phyloP scores from a whole-genome alignment of 2,329 filamentous ascomycete species.

The Xylaria sp. region DNA sequence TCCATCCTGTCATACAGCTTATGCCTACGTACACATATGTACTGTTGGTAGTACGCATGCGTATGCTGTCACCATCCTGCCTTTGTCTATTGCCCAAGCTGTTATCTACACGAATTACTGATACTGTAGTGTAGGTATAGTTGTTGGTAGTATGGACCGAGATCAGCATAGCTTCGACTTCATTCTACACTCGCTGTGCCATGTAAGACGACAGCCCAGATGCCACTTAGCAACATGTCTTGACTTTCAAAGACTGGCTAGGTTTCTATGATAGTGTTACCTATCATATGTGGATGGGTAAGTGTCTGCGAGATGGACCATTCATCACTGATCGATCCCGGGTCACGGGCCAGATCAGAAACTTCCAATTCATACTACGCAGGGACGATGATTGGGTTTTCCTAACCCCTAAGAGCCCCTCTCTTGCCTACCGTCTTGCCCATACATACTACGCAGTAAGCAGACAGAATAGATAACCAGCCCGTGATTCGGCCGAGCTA shows the following conservation, averaged over 20 bases:
- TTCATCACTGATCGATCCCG: neutral
- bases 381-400: neutral
- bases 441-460: neutral
- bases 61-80: constrained; percentile 33
- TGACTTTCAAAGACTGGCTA: no score
- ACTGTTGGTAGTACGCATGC: neutral
- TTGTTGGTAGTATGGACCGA: neutral
- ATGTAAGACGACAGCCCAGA: no score
- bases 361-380: neutral
- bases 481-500: neutral
- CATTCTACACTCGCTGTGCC: no score
- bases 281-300: neutral
- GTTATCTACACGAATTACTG: no score
- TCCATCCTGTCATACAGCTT: neutral
- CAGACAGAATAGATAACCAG: neutral
- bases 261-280: no score
- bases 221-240: no score
- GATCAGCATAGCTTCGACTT: neutral
- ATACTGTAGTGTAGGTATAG: neutral
- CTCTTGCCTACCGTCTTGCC: neutral
- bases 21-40: constrained; percentile 1
- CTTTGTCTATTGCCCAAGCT: neutral
- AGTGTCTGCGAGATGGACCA: constrained; percentile 5
- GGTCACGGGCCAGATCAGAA: constrained; percentile 1
- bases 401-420: neutral